phyloP scores from a whole-genome alignment of 176 grass and related monocot genomes.

The Carex myosuroides region DNA sequence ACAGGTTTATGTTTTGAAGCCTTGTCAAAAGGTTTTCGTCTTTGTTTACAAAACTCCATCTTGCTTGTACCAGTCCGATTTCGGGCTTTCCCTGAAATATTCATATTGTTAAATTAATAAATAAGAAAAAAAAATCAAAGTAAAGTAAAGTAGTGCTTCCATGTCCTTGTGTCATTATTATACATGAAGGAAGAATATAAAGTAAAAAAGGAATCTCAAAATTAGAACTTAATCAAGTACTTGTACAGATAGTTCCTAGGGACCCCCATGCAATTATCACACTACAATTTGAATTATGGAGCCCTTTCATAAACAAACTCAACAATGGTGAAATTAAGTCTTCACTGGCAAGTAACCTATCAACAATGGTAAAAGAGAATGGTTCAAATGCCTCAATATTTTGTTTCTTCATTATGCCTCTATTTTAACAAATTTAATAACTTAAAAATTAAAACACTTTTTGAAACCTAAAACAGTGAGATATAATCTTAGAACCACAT shows the following conservation, averaged over 20 bases:
- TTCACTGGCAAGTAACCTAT: background rate
- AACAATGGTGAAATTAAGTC: background rate
- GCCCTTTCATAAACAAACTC: background rate
- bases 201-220: background rate
- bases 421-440: too few relatives aligned
- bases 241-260: background rate
- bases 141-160: background rate
- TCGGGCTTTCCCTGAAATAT: conserved; percentile 56
- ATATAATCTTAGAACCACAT: too few relatives aligned
- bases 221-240: background rate
- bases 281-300: background rate
- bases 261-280: background rate
- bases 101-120: background rate
- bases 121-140: background rate
- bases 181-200: background rate
- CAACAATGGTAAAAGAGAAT: background rate
- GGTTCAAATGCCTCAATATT: too few relatives aligned
- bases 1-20: conserved; percentile 73
- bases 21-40: conserved; percentile 66
- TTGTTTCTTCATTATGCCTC: too few relatives aligned
- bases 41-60: conserved; percentile 75
- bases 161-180: background rate
- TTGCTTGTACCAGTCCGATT: conserved; percentile 59
- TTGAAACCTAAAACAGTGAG: too few relatives aligned
- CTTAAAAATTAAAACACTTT: too few relatives aligned